phyloP scores from a whole-genome alignment of 805 yeast species.

The Cyberlindnera japonica region DNA sequence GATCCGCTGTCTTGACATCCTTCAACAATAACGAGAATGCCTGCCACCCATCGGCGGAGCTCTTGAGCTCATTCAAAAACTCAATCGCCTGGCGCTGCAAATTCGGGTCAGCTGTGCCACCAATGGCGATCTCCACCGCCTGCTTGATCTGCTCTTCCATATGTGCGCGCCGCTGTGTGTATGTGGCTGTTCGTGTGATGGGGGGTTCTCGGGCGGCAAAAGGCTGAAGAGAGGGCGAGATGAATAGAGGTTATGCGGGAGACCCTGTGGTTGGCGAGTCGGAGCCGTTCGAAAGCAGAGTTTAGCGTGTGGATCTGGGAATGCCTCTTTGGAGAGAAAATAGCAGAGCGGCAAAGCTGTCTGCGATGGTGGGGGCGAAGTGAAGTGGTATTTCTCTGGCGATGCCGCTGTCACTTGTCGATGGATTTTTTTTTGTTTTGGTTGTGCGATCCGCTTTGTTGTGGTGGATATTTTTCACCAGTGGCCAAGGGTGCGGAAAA shows the following conservation, averaged over 20 bases:
- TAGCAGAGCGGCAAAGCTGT: not conserved
- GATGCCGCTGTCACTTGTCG: not conserved
- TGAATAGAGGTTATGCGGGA: not conserved
- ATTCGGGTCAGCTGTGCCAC: constrained; percentile 24
- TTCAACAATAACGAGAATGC: constrained; percentile 39
- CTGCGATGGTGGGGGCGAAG: not conserved
- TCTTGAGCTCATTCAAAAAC: constrained; percentile 40
- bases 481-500: no score
- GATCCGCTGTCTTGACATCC: constrained; percentile 27
- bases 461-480: constrained; percentile 1
- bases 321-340: not conserved
- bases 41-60: constrained; percentile 45
- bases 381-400: not conserved
- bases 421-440: constrained; percentile 7
- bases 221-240: not conserved
- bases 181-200: not conserved
- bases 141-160: constrained; percentile 28
- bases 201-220: not conserved
- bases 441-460: constrained; percentile 8
- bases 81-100: constrained; percentile 37
- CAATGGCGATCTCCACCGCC: constrained; percentile 31
- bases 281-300: not conserved
- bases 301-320: not conserved
- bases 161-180: not conserved
- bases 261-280: not conserved